Conservation (phyloP, 2,329 filamentous ascomycete species). For the Colletotrichum tropicale region DNA sequence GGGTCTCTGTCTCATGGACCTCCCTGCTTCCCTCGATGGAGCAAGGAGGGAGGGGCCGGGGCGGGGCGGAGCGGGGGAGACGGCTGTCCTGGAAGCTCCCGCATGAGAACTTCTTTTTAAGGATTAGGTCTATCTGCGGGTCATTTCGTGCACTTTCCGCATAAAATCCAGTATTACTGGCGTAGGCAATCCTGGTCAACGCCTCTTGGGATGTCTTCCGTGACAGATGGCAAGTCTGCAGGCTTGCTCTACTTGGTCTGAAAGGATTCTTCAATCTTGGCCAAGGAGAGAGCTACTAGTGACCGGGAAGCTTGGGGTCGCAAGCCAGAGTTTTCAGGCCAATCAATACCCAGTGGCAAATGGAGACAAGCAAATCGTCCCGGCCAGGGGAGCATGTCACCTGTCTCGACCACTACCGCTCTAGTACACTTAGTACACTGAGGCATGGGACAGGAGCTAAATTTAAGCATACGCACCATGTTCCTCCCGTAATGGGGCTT, state of each 20-base stretch:
- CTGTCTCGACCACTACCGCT: not conserved
- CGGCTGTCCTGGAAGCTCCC: not conserved
- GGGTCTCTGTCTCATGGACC: not conserved
- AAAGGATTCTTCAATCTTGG: not conserved
- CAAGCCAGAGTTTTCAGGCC: not conserved
- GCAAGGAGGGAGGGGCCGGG: not conserved
- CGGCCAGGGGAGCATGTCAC: not conserved
- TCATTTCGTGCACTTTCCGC: not conserved
- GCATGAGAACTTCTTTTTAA: not conserved
- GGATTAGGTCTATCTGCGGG: not conserved
- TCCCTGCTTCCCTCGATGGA: not conserved
- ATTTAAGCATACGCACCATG: not conserved
- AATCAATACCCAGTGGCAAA: not conserved
- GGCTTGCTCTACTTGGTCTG: not conserved
- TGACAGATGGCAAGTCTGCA: not conserved
- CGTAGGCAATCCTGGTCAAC: not conserved
- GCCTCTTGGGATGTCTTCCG: not conserved
- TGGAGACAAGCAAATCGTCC: not conserved
- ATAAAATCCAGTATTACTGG: not conserved
- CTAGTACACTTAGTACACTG: not conserved
- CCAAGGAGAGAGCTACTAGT: not conserved
- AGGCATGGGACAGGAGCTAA: not conserved
- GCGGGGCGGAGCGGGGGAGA: not conserved
- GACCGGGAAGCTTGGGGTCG: not conserved
- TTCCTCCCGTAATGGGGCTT: not conserved